These are phyloP conservation scores for Ganoderma lucidum DNA, from an alignment of 1,284 basidiomycete genomes.

Conservation along the genomic window DNA sequence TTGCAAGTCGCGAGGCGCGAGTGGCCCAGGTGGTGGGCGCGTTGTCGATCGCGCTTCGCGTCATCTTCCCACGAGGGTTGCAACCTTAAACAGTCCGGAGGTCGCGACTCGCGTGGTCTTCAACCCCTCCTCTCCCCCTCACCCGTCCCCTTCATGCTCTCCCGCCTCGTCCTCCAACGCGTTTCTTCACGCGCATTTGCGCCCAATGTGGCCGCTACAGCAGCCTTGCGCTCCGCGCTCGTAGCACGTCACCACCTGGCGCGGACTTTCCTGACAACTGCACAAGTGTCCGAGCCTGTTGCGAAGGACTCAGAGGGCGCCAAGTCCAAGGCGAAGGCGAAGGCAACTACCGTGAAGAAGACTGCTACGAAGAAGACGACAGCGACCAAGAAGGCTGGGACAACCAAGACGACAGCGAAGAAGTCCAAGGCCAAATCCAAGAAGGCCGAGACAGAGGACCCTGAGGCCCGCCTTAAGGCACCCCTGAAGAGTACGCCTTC, in stretches of 20 bases:
- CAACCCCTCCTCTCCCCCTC: not conserved
- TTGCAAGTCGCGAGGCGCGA: too few relatives aligned
- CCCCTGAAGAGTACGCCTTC: conserved; percentile 15
- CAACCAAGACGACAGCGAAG: conserved; percentile 22
- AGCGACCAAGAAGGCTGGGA: conserved; percentile 13
- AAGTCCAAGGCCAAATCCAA: conserved; percentile 3
- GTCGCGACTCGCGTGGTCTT: not conserved
- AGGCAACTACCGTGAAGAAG: not conserved
- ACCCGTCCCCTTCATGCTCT: conserved; percentile 15
- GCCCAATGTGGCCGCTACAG: not conserved
- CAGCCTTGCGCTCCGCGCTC: not conserved
- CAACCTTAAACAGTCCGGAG: not conserved
- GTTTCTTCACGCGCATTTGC: conserved; percentile 22
- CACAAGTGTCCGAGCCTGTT: conserved; percentile 19
- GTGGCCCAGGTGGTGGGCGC: not conserved
- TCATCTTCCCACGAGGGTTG: conserved; percentile 8
- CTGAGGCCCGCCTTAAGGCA: conserved; percentile 19
- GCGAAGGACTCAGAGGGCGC: conserved; percentile 8
- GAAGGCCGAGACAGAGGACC: conserved; percentile 5
- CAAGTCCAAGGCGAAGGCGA: conserved; percentile 10
- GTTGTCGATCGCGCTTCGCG: conserved; percentile 1
- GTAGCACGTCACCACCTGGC: conserved; percentile 20
- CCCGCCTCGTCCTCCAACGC: conserved; percentile 22
- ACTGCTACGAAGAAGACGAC: not conserved
- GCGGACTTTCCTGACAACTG: conserved; percentile 28